phyloP scores from a whole-genome alignment of 2,329 filamentous ascomycete genomes.

The Pyricularia sp. region DNA sequence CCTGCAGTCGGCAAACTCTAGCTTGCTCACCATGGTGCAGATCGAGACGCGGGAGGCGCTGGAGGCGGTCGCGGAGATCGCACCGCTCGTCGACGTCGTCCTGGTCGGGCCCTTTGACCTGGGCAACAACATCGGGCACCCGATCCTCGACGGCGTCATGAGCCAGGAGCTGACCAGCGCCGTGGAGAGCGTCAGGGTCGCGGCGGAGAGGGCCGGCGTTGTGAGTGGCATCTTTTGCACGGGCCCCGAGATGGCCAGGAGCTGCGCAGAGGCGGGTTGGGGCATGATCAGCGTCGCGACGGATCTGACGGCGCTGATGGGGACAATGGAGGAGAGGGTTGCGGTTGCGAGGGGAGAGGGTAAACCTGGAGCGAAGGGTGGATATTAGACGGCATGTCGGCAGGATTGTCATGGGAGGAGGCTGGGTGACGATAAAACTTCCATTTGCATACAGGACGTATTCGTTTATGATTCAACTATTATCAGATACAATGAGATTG shows the following conservation, averaged over 20 bases:
- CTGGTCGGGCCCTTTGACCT: constrained; percentile 61
- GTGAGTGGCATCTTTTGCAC: constrained; percentile 55
- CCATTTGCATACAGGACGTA: neutral
- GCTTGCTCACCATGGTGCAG: constrained; percentile 55
- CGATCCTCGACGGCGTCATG: constrained; percentile 52
- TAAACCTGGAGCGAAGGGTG: constrained; percentile 25
- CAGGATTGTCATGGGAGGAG: neutral
- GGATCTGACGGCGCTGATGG: constrained; percentile 43
- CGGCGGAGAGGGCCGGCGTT: constrained; percentile 53
- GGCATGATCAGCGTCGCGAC: constrained; percentile 52
- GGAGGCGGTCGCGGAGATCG: constrained; percentile 51
- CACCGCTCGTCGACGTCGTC: constrained; percentile 52
- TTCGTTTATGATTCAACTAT: neutral
- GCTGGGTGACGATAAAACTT: neutral
- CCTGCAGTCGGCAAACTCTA: constrained; percentile 45
- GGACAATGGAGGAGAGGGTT: constrained; percentile 34
- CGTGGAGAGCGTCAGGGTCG: constrained; percentile 46
- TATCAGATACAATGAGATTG: neutral
- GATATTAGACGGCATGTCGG: constrained; percentile 25
- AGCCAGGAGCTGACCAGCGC: constrained; percentile 49
- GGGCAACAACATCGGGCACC: constrained; percentile 52
- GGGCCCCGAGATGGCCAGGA: constrained; percentile 43
- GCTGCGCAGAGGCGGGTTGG: constrained; percentile 46
- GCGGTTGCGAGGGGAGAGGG: constrained; percentile 33
- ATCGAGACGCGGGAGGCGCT: constrained; percentile 58